phyloP scores from a whole-genome alignment of 768 basidiomycete genomes.

The Hortiboletus campestris region DNA sequence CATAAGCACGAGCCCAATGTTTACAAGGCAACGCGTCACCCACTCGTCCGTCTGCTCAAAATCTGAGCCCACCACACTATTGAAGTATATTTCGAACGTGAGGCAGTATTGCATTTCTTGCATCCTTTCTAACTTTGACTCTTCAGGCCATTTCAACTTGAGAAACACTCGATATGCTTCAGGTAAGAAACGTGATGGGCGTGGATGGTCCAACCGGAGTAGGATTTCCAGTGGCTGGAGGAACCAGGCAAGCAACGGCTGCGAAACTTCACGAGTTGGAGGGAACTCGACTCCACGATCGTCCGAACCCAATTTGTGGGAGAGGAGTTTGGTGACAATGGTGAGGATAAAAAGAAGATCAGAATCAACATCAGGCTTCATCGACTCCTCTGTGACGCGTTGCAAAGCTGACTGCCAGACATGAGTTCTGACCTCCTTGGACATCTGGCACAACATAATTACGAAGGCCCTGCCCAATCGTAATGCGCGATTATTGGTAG shows the following conservation, averaged over 20 bases:
- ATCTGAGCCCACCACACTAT: neutral
- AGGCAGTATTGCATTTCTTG: neutral
- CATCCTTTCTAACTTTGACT: neutral
- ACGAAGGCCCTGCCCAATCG: conserved; percentile 4
- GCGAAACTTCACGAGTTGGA: neutral
- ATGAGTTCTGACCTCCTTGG: neutral
- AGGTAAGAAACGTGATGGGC: neutral
- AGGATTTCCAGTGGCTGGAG: neutral
- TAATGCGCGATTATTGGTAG: neutral
- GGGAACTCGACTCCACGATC: neutral
- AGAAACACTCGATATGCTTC: conserved; percentile 1
- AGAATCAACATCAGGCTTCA: neutral
- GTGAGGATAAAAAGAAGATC: conserved; percentile 2
- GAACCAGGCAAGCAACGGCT: conserved; percentile 1
- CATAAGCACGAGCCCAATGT: neutral
- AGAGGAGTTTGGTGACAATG: neutral
- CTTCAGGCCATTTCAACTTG: neutral
- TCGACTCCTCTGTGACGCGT: neutral
- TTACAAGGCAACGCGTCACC: neutral
- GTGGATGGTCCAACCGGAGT: neutral
- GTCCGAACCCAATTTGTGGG: neutral
- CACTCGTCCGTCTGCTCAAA: neutral
- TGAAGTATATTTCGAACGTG: conserved; percentile 5
- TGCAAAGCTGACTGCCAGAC: neutral
- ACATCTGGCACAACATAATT: neutral